phyloP scores from a whole-genome alignment of 306 rosid genomes.

The Echinosophora koreensis region DNA sequence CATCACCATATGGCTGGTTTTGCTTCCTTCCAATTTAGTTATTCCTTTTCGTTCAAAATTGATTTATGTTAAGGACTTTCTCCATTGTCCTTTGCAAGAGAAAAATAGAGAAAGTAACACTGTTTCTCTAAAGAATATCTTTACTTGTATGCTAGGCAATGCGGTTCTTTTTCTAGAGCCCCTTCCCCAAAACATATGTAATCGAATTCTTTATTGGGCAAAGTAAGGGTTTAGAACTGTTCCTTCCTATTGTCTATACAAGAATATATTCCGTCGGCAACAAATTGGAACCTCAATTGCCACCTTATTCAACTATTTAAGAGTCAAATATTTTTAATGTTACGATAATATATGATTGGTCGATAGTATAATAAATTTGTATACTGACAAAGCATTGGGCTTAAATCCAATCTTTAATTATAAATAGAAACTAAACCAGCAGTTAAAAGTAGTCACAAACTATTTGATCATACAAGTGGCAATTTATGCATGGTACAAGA shows the following conservation, averaged over 20 bases:
- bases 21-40: constrained; percentile 44
- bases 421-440: no score
- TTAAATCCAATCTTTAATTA: no score
- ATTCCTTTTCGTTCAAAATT: constrained; percentile 48
- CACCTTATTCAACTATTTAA: no score
- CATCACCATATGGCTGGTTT: background rate
- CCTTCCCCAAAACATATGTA: constrained; percentile 13
- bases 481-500: no score
- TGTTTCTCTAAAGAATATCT: constrained; percentile 36
- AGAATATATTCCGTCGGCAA: no score
- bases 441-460: no score
- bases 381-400: no score
- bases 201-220: constrained; percentile 16
- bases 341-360: no score
- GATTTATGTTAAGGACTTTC: constrained; percentile 28
- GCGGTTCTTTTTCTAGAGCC: constrained; percentile 20
- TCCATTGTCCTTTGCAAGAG: constrained; percentile 28
- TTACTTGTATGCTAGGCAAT: constrained; percentile 41
- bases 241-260: background rate
- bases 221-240: constrained; percentile 28
- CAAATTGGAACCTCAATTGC: background rate
- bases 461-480: no score
- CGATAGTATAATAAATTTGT: no score
- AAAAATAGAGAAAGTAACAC: constrained; percentile 10
- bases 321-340: no score